Evolutionary conservation across 2,329 filamentous ascomycete genomes (phyloP).

Genomic region (Talaromyces sp.): DNA sequence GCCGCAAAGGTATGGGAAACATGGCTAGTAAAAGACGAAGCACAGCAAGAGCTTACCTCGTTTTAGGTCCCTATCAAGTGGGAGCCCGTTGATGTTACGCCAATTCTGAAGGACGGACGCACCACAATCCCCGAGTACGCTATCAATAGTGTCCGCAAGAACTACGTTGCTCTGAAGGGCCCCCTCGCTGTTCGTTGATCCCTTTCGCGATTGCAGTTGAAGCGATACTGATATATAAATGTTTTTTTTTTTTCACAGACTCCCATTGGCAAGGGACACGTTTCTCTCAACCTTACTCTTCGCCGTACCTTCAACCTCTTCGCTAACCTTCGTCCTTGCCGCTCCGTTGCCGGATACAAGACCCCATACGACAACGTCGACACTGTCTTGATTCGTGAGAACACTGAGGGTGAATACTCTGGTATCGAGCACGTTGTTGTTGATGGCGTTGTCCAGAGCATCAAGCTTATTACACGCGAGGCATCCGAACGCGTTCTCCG

Average conservation of each 20-base stretch:
- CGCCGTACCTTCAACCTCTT: slow-evolving; percentile 99
- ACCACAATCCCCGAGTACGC: slow-evolving; percentile 90
- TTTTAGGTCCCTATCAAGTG: slow-evolving; percentile 80
- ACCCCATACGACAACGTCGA: slow-evolving; percentile 97
- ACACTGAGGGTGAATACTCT: slow-evolving; percentile 99
- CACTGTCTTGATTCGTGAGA: slow-evolving; percentile 97
- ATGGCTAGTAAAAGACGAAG: slow-evolving; percentile 17
- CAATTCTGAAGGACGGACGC: slow-evolving; percentile 88
- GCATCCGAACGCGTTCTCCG: slow-evolving; percentile 93
- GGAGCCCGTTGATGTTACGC: slow-evolving; percentile 96
- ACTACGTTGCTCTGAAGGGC: slow-evolving; percentile 97
- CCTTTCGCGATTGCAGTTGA: slow-evolving; percentile 3
- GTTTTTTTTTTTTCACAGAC: slow-evolving; percentile 51
- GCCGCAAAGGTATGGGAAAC: slow-evolving; percentile 70
- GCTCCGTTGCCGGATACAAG: slow-evolving; percentile 95
- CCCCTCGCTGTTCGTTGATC: slow-evolving; percentile 73
- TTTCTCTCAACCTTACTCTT: slow-evolving; percentile 97
- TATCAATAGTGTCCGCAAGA: slow-evolving; percentile 88
- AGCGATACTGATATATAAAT: slow-evolving; percentile 20
- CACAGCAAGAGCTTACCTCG: slow-evolving; percentile 20
- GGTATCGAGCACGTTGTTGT: slow-evolving; percentile 98
- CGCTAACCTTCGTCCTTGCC: slow-evolving; percentile 97
- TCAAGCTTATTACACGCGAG: slow-evolving; percentile 97
- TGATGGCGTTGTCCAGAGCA: slow-evolving; percentile 96
- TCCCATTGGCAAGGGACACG: slow-evolving; percentile 96